Percentiles rank a stretch among this genome's conserved stretches.
Evolutionary conservation across 176 grass and related monocot species (phyloP).

Genomic region (Musa itinerans): DNA sequence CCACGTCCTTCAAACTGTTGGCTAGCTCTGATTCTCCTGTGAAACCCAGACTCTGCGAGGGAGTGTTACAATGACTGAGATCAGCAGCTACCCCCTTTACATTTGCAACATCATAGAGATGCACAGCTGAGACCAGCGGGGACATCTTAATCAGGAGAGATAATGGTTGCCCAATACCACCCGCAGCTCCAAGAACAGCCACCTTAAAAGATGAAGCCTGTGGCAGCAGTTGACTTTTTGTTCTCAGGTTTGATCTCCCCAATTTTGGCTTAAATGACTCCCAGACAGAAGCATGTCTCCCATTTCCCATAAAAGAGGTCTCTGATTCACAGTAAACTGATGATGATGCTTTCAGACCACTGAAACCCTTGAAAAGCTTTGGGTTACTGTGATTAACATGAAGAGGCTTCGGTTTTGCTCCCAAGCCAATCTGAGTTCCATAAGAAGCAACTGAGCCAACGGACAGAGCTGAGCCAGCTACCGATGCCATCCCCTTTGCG

Average conservation of each 20-base stretch:
- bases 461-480: background rate
- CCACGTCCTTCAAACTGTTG: slow-evolving; percentile 15
- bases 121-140: slow-evolving; percentile 32
- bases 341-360: slow-evolving; percentile 13
- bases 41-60: slow-evolving; percentile 25
- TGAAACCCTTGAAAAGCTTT: slow-evolving; percentile 11
- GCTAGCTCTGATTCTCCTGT: slow-evolving; percentile 28
- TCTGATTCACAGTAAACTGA: slow-evolving; percentile 1
- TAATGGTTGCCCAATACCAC: slow-evolving; percentile 31
- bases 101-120: slow-evolving; percentile 37
- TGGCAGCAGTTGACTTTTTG: slow-evolving; percentile 11
- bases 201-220: slow-evolving; percentile 28
- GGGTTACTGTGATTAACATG: background rate
- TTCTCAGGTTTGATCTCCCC: background rate
- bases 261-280: slow-evolving; percentile 21
- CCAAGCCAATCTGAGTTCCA: background rate
- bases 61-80: slow-evolving; percentile 38
- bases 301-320: slow-evolving; percentile 4
- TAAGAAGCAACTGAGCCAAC: background rate
- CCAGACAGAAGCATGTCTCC: background rate
- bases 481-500: background rate
- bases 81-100: slow-evolving; percentile 27
- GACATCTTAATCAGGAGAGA: slow-evolving; percentile 42
- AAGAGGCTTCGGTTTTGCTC: background rate
- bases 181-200: slow-evolving; percentile 40